Evolutionary conservation across 495 filamentous ascomycete species (phyloP), one percentile per base, ranked within the genome.

Genomic region (Penicillium atrosanguineum): DNA sequence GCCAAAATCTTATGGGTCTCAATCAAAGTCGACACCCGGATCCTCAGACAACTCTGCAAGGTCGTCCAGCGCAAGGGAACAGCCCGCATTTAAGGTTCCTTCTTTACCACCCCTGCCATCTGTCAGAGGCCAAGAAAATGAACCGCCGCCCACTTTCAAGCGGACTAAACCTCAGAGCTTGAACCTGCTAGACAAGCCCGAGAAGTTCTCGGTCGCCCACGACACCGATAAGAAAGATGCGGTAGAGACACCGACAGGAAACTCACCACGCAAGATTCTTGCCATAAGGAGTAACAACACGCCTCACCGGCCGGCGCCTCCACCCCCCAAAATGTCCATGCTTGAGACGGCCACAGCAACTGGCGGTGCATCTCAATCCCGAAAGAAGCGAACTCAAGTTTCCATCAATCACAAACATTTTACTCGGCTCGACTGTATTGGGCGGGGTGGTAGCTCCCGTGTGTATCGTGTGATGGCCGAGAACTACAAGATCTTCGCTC

Each of bases 401-500:
- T 82, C 85, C 8, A 88, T 98, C 46, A 98, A 98, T 64, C 89
- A 90, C 64, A 95, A 94, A 64, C 82, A 82, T 18, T 98, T 95
- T 64, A 91, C 88, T 15, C 83, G 90, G 20, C 79, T 97, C 48
- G 93, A 95, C 64, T 88, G 85, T 50, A 87, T 98, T 48, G 94
- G 95, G 3, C 86, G 90, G 39, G 94, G 94, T 50, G 94, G 94
- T 20, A 96, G 89, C 54, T 88, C 88, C 28, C 88, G 92, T 58
- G 94, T 98, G 1, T 98, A 96, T 65, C 88, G 92, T 39, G 94
- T 98, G 7, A 95, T 96, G 80, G 93, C 94, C 0, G 95, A 97
- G 62, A 97, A 94, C 65, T 90, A 86, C 56, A 95, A 91, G 69
- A 88, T 94, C 64, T 90, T 96, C 62, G 94, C 94, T 1, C 72